A percentile compares a stretch with the other conserved stretches of the same genome.
Conservation (phyloP, 305 asterid species). For the Fraxinus sp. region DNA sequence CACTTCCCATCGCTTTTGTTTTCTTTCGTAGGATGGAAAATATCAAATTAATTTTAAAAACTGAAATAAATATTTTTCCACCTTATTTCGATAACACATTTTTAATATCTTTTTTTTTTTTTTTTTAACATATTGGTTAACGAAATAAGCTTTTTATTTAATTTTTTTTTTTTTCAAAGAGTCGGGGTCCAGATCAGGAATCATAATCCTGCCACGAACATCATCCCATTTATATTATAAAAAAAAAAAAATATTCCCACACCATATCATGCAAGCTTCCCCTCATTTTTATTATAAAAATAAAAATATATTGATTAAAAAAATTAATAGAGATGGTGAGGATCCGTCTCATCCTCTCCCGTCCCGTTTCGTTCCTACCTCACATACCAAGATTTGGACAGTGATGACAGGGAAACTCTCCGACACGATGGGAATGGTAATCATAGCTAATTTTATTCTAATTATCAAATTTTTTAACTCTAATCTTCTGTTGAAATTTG, state of each 20-base stretch:
- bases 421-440: not conserved
- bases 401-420: not conserved
- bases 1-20: not conserved
- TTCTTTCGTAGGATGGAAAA: not conserved
- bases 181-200: no score
- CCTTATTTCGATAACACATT: not conserved
- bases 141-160: not conserved
- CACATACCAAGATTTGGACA: not conserved
- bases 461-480: no score
- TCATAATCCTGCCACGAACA: not conserved
- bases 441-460: no score
- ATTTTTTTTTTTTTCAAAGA: no score
- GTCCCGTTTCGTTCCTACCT: not conserved
- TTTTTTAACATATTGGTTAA: no score
- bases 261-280: not conserved
- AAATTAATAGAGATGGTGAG: not conserved
- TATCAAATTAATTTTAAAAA: not conserved
- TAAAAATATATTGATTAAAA: no score
- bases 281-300: no score
- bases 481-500: not conserved
- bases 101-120: not conserved
- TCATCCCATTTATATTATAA: not conserved
- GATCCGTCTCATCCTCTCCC: no score
- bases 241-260: not conserved
- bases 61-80: not conserved